Percentiles rank a stretch among this genome's conserved stretches.
phyloP scores from a whole-genome alignment of 495 filamentous ascomycete species.

The Xylaria sp. region DNA sequence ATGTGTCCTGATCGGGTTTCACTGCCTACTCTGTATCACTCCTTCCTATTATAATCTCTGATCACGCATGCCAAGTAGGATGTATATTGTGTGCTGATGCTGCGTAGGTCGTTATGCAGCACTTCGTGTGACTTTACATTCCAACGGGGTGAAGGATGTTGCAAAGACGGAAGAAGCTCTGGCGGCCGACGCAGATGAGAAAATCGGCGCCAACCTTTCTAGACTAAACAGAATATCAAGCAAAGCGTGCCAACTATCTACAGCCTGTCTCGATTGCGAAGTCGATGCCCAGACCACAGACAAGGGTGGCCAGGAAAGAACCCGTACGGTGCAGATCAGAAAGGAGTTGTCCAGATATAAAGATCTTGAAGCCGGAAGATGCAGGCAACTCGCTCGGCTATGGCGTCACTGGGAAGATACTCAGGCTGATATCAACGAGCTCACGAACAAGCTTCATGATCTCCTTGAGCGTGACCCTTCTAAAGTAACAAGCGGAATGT shows the following conservation, averaged over 20 bases:
- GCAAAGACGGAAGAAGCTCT: slow-evolving; percentile 7
- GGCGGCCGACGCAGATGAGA: slow-evolving; percentile 4
- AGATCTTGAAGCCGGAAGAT: slow-evolving; percentile 14
- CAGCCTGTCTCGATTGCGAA: slow-evolving; percentile 19
- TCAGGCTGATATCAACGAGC: slow-evolving; percentile 32
- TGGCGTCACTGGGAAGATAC: slow-evolving; percentile 32
- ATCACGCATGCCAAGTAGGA: background rate
- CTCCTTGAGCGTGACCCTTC: background rate
- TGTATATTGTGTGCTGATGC: background rate
- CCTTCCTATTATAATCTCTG: background rate
- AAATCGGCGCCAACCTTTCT: slow-evolving; percentile 21
- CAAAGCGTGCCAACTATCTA: slow-evolving; percentile 5
- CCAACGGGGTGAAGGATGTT: slow-evolving; percentile 17
- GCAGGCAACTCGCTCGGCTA: slow-evolving; percentile 29
- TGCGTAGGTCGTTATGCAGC: slow-evolving; percentile 22
- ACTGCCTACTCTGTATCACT: background rate
- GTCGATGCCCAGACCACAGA: slow-evolving; percentile 13
- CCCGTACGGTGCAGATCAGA: slow-evolving; percentile 23
- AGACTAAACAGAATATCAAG: slow-evolving; percentile 13
- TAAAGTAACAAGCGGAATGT: slow-evolving; percentile 33
- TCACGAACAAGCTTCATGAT: slow-evolving; percentile 25
- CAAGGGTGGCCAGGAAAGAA: slow-evolving; percentile 29
- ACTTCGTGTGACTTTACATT: slow-evolving; percentile 26
- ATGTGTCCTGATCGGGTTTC: background rate
- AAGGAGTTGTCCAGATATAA: slow-evolving; percentile 27